These are phyloP conservation scores for Conringia planisiliqua DNA, from an alignment of 345 rosid species.

Conservation along the genomic window DNA sequence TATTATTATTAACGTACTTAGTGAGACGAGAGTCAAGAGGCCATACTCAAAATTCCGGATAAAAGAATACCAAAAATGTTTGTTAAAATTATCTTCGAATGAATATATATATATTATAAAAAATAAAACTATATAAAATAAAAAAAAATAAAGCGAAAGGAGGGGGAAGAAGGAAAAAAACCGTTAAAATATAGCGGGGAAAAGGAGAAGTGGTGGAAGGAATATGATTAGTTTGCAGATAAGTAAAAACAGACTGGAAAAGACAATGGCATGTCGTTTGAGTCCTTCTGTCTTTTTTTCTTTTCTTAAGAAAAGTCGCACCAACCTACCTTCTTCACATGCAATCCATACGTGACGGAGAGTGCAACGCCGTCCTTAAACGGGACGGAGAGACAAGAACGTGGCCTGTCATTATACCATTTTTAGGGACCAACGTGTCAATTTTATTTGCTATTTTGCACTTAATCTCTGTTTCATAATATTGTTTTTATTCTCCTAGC, in stretches of 20 bases:
- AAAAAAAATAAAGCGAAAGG: neutral
- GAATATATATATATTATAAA: neutral
- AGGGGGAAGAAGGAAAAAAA: neutral
- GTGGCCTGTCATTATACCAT: neutral
- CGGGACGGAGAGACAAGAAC: constrained; percentile 11
- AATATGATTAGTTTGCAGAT: constrained; percentile 10
- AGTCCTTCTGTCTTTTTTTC: constrained; percentile 2
- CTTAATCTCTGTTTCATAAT: too few relatives aligned
- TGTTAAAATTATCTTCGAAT: neutral
- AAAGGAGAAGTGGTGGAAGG: neutral
- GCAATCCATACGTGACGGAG: constrained; percentile 11
- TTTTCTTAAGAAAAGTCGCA: neutral
- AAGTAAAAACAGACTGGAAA: constrained; percentile 26
- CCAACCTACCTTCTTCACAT: constrained; percentile 11
- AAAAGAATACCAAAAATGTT: neutral
- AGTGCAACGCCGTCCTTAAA: neutral
- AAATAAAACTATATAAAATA: neutral
- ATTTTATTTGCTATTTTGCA: neutral
- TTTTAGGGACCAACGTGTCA: neutral
- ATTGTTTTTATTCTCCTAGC: neutral
- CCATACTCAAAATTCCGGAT: neutral
- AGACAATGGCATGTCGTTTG: constrained; percentile 24
- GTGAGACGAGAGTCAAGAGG: neutral
- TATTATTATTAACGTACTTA: neutral
- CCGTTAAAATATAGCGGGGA: neutral